Percentiles rank a stretch among this genome's conserved stretches.
Conservation (phyloP, 1,139 yeast genomes). For the Geotrichum aggregatum region DNA sequence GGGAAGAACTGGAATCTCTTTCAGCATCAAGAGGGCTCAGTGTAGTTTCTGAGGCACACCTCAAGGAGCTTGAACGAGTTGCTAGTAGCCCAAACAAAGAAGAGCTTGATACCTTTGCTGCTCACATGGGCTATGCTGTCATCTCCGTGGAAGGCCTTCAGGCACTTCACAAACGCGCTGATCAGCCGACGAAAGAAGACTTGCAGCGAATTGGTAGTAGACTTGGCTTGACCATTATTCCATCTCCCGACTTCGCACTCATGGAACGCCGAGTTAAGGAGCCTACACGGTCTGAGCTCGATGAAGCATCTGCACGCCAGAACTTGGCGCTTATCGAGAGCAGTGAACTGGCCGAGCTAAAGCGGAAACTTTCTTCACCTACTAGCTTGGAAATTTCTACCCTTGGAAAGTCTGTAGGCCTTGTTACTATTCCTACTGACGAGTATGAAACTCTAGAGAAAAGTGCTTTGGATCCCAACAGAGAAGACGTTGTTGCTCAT, state of each 20-base stretch:
- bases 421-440: constrained; percentile 39
- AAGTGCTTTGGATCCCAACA: constrained; percentile 31
- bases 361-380: constrained; percentile 28
- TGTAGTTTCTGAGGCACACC: constrained; percentile 28
- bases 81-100: constrained; percentile 31
- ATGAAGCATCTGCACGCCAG: constrained; percentile 15
- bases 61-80: constrained; percentile 31
- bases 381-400: constrained; percentile 36
- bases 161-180: constrained; percentile 36
- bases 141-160: constrained; percentile 37
- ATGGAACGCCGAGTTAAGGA: constrained; percentile 17
- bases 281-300: constrained; percentile 18
- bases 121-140: constrained; percentile 38
- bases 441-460: constrained; percentile 37
- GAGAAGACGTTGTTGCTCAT: constrained; percentile 29
- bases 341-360: constrained; percentile 29
- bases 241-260: constrained; percentile 27
- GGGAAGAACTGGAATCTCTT: constrained; percentile 20
- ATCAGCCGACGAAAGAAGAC: constrained; percentile 37
- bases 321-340: constrained; percentile 40
- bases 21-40: constrained; percentile 30
- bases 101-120: constrained; percentile 48
- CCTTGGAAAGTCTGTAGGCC: constrained; percentile 41
- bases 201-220: constrained; percentile 29
- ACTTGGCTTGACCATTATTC: constrained; percentile 32